Percentiles rank a stretch among this genome's conserved stretches.
phyloP scores from a whole-genome alignment of 2,329 filamentous ascomycete species.

The Geosmithia putterillii region DNA sequence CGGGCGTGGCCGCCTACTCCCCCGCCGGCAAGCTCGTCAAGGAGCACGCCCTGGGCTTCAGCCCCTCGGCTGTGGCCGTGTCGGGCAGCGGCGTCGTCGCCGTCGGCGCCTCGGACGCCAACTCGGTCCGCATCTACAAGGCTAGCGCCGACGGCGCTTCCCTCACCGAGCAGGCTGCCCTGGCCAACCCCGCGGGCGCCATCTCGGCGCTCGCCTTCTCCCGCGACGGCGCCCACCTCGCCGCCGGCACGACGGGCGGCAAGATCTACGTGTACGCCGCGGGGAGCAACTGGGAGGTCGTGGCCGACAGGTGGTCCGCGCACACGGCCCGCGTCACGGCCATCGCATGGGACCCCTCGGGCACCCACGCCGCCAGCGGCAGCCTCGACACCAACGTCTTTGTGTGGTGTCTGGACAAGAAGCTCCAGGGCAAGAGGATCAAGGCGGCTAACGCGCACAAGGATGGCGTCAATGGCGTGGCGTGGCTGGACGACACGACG shows the following conservation, averaged over 20 bases:
- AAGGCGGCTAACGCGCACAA: slow-evolving; percentile 87
- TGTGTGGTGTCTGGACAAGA: slow-evolving; percentile 74
- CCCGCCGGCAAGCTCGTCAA: slow-evolving; percentile 46
- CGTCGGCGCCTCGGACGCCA: slow-evolving; percentile 63
- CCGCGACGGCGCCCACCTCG: slow-evolving; percentile 60
- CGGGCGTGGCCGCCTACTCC: slow-evolving; percentile 40
- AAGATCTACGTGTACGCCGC: slow-evolving; percentile 73
- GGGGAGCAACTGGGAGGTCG: slow-evolving; percentile 46
- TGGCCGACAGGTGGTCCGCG: slow-evolving; percentile 61
- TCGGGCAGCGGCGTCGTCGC: slow-evolving; percentile 51
- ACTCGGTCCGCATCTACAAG: slow-evolving; percentile 61
- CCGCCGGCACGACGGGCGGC: slow-evolving; percentile 70
- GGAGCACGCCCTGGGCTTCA: slow-evolving; percentile 45
- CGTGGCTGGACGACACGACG: slow-evolving; percentile 60
- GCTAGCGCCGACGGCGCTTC: slow-evolving; percentile 36
- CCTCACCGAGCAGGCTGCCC: slow-evolving; percentile 28
- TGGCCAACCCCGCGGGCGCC: slow-evolving; percentile 56
- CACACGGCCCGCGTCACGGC: slow-evolving; percentile 46
- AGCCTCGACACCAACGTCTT: slow-evolving; percentile 85
- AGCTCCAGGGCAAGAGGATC: slow-evolving; percentile 69
- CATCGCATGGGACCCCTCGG: slow-evolving; percentile 64
- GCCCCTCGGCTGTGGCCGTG: slow-evolving; percentile 61
- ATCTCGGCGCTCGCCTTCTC: slow-evolving; percentile 82
- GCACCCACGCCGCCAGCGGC: slow-evolving; percentile 71
- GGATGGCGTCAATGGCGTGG: slow-evolving; percentile 82